Base-by-base conservation (phyloP, 352 stramenopile genomes). In the Pythium graminicola region DNA sequence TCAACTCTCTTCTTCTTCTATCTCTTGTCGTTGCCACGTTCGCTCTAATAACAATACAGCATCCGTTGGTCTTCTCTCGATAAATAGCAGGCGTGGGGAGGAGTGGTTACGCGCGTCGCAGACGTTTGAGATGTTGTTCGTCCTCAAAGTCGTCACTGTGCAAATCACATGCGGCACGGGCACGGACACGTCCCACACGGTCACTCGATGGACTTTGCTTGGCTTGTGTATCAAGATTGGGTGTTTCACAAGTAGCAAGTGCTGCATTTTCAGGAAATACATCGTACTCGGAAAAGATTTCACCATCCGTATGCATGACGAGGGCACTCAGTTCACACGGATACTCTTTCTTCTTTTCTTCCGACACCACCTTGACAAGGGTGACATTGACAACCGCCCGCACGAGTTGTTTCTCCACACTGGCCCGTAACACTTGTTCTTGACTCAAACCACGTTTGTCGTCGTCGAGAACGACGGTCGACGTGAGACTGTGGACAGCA, bases 321-420 rank as follows among this genome's bases (percentile, higher is more conserved):
- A 57, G 71, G 9, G 77, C 77, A 26, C 62, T 72, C 24, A 84
- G 43, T 36, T 76, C 60, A 50, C 72, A 80, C 51, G 64, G 62
- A 45, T 85, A 86, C 51, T 84, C 65, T 35, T 46, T 55, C 16
- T 75, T 57, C 45, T 57, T 67, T 50, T 77, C 60, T 23, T 69
- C 56, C 22, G 66, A 67, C 14, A 75, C 38, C 6, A 73, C 72
- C 28, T 76, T 67, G 50, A 70, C 70, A 6, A 86, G 67, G 33
- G 65, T 77, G 10, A 81, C 57, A 9, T 59, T 58, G 22, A 81
- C 75, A 23, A 75, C 65, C 10, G 67, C 64, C 19, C 64, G 64
- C 17, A 86, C 64, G 35, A 69, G 52, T n/a, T 70, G 59, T 51
- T 65, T 64, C 26, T 65, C 64, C 29, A 84, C 60, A 22, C 45